phyloP scores from a whole-genome alignment of 352 stramenopile species.

The Globisporangium cederbergense region DNA sequence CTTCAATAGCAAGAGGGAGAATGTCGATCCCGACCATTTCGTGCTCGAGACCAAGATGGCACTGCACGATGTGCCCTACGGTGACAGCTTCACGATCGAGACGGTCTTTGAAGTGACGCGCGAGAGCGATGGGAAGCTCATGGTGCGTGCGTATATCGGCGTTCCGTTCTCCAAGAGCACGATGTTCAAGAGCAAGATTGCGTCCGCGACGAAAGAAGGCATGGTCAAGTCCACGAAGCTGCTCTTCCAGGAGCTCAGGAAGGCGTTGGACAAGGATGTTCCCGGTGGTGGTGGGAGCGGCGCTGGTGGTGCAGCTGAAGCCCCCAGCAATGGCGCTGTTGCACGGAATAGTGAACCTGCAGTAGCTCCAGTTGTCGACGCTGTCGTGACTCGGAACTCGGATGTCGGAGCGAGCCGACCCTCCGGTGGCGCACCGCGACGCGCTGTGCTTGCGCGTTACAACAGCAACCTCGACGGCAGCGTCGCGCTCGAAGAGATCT shows the following conservation, averaged over 20 bases:
- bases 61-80: slow-evolving; percentile 77
- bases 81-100: slow-evolving; percentile 77
- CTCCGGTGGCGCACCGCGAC: slow-evolving; percentile 8
- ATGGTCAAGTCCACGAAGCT: slow-evolving; percentile 55
- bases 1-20: slow-evolving; percentile 36
- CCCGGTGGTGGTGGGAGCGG: background rate
- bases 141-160: slow-evolving; percentile 54
- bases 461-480: slow-evolving; percentile 72
- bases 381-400: slow-evolving; percentile 7
- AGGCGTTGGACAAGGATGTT: slow-evolving; percentile 32
- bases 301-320: background rate
- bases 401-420: slow-evolving; percentile 18
- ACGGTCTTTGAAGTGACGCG: slow-evolving; percentile 51
- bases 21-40: slow-evolving; percentile 37
- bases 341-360: background rate
- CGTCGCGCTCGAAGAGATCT: slow-evolving; percentile 83
- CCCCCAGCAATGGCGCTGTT: background rate
- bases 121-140: slow-evolving; percentile 32
- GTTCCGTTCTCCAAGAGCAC: slow-evolving; percentile 82
- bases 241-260: slow-evolving; percentile 52
- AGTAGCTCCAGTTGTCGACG: background rate
- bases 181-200: slow-evolving; percentile 85
- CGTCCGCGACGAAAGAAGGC: slow-evolving; percentile 64
- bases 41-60: slow-evolving; percentile 62
- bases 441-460: slow-evolving; percentile 43